phyloP scores from a whole-genome alignment of 1,284 basidiomycete genomes.

The Naganishia sp. region DNA sequence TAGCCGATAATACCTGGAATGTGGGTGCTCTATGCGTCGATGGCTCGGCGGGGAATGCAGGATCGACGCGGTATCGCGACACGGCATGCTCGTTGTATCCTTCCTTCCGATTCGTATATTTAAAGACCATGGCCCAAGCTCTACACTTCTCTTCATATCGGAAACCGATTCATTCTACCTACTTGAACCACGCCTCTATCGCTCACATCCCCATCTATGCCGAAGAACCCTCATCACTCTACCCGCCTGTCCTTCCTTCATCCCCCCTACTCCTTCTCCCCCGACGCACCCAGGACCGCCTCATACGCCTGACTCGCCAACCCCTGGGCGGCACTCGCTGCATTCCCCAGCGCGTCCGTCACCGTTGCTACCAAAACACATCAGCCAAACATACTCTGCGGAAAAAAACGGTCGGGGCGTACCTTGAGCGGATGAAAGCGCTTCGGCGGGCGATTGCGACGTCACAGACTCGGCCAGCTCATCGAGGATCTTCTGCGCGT shows the following conservation, averaged over 20 bases:
- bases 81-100: no score
- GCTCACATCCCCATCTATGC: no score
- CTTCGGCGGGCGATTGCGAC: constrained; percentile 5
- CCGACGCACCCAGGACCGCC: constrained; percentile 7
- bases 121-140: no score
- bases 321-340: constrained; percentile 5
- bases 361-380: constrained; percentile 10
- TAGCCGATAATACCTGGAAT: background rate
- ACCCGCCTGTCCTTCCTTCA: no score
- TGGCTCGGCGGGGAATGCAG: background rate
- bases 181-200: no score
- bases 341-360: background rate
- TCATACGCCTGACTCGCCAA: constrained; percentile 27
- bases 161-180: no score
- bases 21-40: background rate
- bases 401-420: background rate
- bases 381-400: background rate
- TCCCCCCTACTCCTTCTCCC: no score
- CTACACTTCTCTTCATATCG: no score
- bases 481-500: constrained; percentile 19
- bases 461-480: constrained; percentile 11
- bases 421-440: constrained; percentile 16
- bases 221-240: no score
- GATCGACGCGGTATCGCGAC: no score
- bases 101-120: no score